Conservation (phyloP, 257 asterid genomes). For the Echites panduratus region DNA sequence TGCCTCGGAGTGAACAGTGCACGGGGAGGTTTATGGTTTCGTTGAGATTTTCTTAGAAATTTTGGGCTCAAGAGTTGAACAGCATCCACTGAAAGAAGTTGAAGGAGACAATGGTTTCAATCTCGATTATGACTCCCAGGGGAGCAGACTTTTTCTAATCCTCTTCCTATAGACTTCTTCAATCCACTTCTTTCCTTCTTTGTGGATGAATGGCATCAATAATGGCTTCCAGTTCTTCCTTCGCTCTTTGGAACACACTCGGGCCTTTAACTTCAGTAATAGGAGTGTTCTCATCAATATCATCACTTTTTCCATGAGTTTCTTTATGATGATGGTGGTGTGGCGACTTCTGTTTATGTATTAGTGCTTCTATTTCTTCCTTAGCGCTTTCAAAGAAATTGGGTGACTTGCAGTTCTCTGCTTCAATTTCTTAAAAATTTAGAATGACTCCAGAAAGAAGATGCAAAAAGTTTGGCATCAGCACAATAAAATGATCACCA, state of each 20-base stretch:
- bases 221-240: conserved; percentile 83
- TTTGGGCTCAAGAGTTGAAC: neutral
- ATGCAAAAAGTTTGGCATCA: neutral
- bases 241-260: conserved; percentile 70
- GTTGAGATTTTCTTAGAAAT: neutral
- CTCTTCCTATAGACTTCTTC: conserved; percentile 24
- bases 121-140: conserved; percentile 19
- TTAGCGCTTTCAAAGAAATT: conserved; percentile 20
- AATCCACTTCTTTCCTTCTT: conserved; percentile 32
- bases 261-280: conserved; percentile 57
- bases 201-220: conserved; percentile 38
- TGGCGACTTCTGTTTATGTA: conserved; percentile 23
- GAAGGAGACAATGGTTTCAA: neutral
- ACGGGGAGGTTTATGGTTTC: neutral
- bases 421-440: neutral
- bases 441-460: neutral
- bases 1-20: neutral
- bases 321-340: conserved; percentile 45
- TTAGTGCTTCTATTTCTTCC: conserved; percentile 27
- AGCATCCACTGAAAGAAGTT: neutral
- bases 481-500: neutral
- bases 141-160: conserved; percentile 24
- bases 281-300: conserved; percentile 51
- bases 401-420: conserved; percentile 32
- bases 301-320: conserved; percentile 71